Percentiles rank a stretch among this genome's conserved stretches.
These are phyloP conservation scores for Periglandula ipomoeae DNA, from an alignment of 2,329 filamentous ascomycete species.

Conservation along the genomic window DNA sequence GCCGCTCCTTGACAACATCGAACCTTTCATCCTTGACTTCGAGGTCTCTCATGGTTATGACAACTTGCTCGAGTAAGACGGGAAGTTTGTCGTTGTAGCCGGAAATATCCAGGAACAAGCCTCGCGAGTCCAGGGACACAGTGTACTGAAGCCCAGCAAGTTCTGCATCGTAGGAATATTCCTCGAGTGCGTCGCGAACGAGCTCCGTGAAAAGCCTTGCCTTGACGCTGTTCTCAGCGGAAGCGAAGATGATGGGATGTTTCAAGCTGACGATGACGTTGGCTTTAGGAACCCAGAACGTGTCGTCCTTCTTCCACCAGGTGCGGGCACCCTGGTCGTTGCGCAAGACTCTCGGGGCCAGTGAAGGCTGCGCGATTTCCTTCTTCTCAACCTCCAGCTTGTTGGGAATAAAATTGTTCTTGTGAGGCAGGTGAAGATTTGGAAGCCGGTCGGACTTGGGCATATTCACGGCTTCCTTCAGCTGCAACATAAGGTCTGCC, in stretches of 20 bases:
- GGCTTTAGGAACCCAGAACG: slow-evolving; percentile 95
- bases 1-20: slow-evolving; percentile 79
- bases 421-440: slow-evolving; percentile 77
- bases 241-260: slow-evolving; percentile 70
- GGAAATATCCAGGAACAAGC: slow-evolving; percentile 68
- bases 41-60: slow-evolving; percentile 74
- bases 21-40: slow-evolving; percentile 83
- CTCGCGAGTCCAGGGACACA: slow-evolving; percentile 62
- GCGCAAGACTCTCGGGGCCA: slow-evolving; percentile 71
- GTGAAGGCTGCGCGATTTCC: slow-evolving; percentile 65
- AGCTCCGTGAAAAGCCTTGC: slow-evolving; percentile 74
- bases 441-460: slow-evolving; percentile 50
- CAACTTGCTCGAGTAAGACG: slow-evolving; percentile 81
- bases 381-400: slow-evolving; percentile 93
- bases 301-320: slow-evolving; percentile 99
- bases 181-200: slow-evolving; percentile 78
- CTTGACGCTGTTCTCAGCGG: slow-evolving; percentile 70
- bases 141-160: slow-evolving; percentile 81
- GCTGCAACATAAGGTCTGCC: slow-evolving; percentile 60
- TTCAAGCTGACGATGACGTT: slow-evolving; percentile 74
- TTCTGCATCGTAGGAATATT: slow-evolving; percentile 94
- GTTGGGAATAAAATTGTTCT: slow-evolving; percentile 92
- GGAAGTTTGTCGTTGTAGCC: slow-evolving; percentile 97
- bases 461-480: slow-evolving; percentile 54
- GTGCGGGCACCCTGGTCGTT: slow-evolving; percentile 73